Conservation (phyloP, 2,329 filamentous ascomycete species). For the Whalleya microplaca region DNA sequence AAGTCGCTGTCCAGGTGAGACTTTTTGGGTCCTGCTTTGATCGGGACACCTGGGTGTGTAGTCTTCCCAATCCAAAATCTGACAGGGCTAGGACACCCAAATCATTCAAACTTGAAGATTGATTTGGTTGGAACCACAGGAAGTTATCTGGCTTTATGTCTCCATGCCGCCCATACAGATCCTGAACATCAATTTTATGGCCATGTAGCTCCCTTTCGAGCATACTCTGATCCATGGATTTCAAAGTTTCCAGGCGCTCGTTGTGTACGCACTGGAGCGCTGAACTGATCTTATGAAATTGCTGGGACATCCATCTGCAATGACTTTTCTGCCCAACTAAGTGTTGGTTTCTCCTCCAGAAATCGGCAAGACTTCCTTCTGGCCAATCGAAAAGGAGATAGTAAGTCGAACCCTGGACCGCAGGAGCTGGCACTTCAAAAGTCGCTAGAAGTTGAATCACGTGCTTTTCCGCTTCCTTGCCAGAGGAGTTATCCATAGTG, state of each 20-base stretch:
- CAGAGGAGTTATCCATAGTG: conserved; percentile 12
- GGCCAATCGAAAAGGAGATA: conserved; percentile 29
- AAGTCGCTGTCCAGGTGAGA: conserved; percentile 34
- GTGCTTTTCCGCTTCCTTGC: not conserved
- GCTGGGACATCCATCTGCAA: conserved; percentile 14
- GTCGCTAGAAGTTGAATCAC: conserved; percentile 20
- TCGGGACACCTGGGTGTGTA: conserved; percentile 38
- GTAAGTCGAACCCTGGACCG: conserved; percentile 1
- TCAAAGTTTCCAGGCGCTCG: conserved; percentile 8
- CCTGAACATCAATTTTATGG: not conserved
- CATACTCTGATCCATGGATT: not conserved
- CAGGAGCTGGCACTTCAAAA: conserved; percentile 15
- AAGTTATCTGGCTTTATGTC: conserved; percentile 45
- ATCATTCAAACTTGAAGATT: not conserved
- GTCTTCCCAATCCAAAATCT: conserved; percentile 39
- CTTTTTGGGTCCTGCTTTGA: conserved; percentile 28
- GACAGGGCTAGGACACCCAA: conserved; percentile 35
- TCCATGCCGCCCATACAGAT: conserved; percentile 38
- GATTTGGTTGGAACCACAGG: conserved; percentile 30
- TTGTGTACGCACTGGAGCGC: conserved; percentile 24
- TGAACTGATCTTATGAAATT: conserved; percentile 14
- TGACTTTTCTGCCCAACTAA: conserved; percentile 2
- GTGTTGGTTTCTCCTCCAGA: conserved; percentile 14
- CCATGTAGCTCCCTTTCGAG: not conserved
- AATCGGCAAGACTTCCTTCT: conserved; percentile 17